A percentile compares a stretch with the other conserved stretches of the same genome.
Conservation (phyloP, 805 yeast species). For the Lachancea lanzarotensis region DNA sequence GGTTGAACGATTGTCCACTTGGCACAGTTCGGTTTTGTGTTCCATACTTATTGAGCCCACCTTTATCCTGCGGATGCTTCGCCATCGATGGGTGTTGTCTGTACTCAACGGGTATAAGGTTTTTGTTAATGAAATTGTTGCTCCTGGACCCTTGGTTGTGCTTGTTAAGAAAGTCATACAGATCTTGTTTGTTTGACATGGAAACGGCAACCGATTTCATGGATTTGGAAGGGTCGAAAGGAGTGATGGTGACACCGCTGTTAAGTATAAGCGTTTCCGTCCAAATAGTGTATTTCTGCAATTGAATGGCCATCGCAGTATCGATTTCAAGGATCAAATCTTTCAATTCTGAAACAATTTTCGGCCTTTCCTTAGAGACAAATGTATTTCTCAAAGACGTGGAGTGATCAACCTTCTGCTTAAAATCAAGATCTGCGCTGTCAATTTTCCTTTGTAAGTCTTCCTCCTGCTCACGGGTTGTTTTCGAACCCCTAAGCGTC, state of each 20-base stretch:
- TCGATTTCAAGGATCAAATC: slow-evolving; percentile 81
- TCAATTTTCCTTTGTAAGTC: slow-evolving; percentile 76
- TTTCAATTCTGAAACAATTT: slow-evolving; percentile 60
- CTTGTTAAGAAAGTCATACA: slow-evolving; percentile 60
- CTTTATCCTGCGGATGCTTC: slow-evolving; percentile 20
- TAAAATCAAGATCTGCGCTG: slow-evolving; percentile 80
- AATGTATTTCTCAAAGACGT: slow-evolving; percentile 70
- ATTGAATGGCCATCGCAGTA: slow-evolving; percentile 79
- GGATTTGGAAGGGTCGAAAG: slow-evolving; percentile 55
- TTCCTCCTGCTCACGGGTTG: slow-evolving; percentile 82
- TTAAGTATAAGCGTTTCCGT: slow-evolving; percentile 78
- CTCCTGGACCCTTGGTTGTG: slow-evolving; percentile 34
- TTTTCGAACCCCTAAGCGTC: slow-evolving; percentile 70
- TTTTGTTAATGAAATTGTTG: slow-evolving; percentile 33
- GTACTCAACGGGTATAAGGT: slow-evolving; percentile 62
- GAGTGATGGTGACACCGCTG: slow-evolving; percentile 75
- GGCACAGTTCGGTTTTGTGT: slow-evolving; percentile 18
- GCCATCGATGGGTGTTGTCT: slow-evolving; percentile 61
- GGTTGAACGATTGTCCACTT: slow-evolving; percentile 24
- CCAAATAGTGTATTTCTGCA: slow-evolving; percentile 84
- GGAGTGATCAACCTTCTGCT: slow-evolving; percentile 65
- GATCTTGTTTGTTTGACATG: slow-evolving; percentile 76
- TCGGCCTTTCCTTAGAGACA: slow-evolving; percentile 69
- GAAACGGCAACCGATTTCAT: slow-evolving; percentile 72
- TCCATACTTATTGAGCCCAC: slow-evolving; percentile 13